Conservation (phyloP, 2,329 filamentous ascomycete genomes). For the Neospermospora avenae region DNA sequence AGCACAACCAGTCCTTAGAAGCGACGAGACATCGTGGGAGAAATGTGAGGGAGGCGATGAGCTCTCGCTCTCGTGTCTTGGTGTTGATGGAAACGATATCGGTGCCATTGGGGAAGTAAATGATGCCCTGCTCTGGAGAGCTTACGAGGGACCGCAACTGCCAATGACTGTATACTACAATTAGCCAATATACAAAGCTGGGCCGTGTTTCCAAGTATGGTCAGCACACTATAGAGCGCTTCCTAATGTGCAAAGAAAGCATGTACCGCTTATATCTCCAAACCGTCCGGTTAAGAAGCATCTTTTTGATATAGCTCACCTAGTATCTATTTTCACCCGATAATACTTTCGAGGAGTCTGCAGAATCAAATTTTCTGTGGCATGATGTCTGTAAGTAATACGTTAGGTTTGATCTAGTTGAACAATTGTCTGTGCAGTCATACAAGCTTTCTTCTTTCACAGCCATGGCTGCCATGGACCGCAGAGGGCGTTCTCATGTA, state of each 20-base stretch:
- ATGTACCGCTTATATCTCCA: background rate
- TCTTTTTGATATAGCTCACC: conserved; percentile 45
- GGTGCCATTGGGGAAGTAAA: conserved; percentile 80
- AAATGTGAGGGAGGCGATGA: conserved; percentile 67
- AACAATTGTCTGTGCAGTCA: conserved; percentile 26
- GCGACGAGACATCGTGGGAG: conserved; percentile 84
- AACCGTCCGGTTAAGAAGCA: too few relatives aligned
- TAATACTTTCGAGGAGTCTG: conserved; percentile 63
- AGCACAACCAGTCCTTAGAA: conserved; percentile 82
- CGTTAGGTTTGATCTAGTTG: conserved; percentile 5
- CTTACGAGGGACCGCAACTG: conserved; percentile 89
- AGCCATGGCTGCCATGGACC: conserved; percentile 47
- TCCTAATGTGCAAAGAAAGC: background rate
- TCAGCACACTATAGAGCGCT: too few relatives aligned
- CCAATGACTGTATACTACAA: conserved; percentile 60
- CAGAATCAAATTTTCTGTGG: conserved; percentile 63
- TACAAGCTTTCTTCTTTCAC: conserved; percentile 53
- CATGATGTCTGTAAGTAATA: conserved; percentile 51
- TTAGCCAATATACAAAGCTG: background rate
- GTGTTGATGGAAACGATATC: conserved; percentile 71
- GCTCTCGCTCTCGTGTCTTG: conserved; percentile 66
- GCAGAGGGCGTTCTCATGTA: conserved; percentile 32
- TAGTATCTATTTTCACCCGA: conserved; percentile 61
- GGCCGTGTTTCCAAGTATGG: too few relatives aligned
- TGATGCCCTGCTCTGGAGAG: conserved; percentile 67